Evolutionary conservation across 2,329 filamentous ascomycete genomes (phyloP).

Genomic region (Colletotrichum sp.): DNA sequence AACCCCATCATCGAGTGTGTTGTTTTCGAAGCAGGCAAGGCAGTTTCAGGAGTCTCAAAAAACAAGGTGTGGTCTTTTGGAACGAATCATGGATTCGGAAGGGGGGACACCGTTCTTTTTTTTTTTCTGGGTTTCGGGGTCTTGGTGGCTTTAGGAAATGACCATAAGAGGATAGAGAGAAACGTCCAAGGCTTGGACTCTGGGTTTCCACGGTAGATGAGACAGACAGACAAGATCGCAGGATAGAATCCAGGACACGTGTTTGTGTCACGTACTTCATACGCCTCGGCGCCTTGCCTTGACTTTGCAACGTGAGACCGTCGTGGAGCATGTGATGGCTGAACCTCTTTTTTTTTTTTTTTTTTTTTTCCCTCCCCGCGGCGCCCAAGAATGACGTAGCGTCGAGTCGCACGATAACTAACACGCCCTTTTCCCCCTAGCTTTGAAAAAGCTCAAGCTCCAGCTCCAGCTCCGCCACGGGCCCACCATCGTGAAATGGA

Average conservation of each 20-base stretch:
- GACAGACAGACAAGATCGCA: conserved; percentile 3
- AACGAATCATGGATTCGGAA: neutral
- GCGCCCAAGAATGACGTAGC: neutral
- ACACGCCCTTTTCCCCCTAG: neutral
- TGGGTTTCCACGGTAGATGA: conserved; percentile 9
- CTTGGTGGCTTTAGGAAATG: neutral
- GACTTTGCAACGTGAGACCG: neutral
- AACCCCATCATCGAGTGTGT: neutral
- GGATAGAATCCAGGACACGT: conserved; percentile 3
- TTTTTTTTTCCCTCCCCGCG: too few relatives aligned
- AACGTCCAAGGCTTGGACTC: neutral
- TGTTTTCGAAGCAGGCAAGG: conserved; percentile 8
- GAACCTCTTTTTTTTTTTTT: neutral
- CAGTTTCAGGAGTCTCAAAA: conserved; percentile 17
- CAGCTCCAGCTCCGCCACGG: neutral
- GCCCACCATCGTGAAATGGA: neutral
- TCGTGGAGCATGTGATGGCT: neutral
- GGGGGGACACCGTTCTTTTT: neutral
- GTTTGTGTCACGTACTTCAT: neutral
- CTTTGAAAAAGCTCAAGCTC: neutral
- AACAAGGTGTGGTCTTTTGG: neutral
- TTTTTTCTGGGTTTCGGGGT: neutral
- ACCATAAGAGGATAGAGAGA: neutral
- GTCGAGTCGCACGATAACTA: neutral
- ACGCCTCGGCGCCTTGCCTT: neutral